Base-by-base conservation (phyloP, 1,139 yeast species). In the Suhomyces chickasaworum region DNA sequence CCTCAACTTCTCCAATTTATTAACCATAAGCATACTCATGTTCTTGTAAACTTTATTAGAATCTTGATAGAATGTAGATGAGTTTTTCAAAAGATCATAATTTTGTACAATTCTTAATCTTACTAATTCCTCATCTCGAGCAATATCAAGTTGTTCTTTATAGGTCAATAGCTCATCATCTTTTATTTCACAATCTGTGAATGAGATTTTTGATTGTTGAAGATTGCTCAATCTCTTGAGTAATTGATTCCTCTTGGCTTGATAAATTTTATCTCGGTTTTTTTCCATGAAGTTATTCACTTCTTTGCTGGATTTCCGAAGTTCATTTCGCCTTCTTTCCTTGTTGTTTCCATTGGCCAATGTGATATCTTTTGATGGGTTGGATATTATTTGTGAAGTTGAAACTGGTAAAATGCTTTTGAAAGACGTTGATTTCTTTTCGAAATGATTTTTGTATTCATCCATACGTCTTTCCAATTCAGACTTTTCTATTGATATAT, bases 1-100 rank as follows among this genome's bases (percentile, higher is more conserved):
- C 53, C 66, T 66, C 42, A 75, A 56, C 50, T 74, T 75, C 42
- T 65, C 65, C 38, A 75, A 59, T 53, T 73, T 74, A 54, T 69
- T 73, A 16, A 65, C 52, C 52, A 68, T 47, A 2, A 62, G 50
- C 27, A 50, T 45, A 52, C 68, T 69, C 57, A 68, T 62, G 48
- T 61, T 64, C 46, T 65, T 67, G 56, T 72, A 75, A 29, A 60
- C 61, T 34, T 65, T 62, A 54, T 73, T 69, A 10, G 75, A 68
- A 42, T 73, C 75, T 42, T 71, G 68, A 50, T 73, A 74, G 48
- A 71, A 74, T 2, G 57, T 54, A 35, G 65, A 54, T 3, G 73
- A 65, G 45, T 59, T 62, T 46, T 71, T 66, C 32, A 73, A 56
- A 30, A 62, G 56, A 45, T 72, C 73, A 52, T 73, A 72, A 47